Evolutionary conservation across 2,329 filamentous ascomycete species (phyloP), one percentile per base, ranked within the genome.

Genomic region (Neofusicoccum sp.): DNA sequence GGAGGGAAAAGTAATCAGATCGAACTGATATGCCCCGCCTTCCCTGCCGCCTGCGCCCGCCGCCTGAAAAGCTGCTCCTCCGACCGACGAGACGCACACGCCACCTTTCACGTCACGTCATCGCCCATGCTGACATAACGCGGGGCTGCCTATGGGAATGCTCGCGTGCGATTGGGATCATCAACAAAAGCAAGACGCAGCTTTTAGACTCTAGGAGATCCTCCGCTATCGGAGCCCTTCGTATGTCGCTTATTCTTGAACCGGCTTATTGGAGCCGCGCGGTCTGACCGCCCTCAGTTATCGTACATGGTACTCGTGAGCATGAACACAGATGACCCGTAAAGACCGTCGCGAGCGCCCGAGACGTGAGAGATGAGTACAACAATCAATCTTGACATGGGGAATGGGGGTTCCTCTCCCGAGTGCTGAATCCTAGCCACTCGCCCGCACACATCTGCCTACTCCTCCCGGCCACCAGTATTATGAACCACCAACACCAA

Each of bases 1-100:
- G 38, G 51, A 24, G n/a, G 20, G 40, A 24, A 9, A 28, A 56
- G 38, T 56, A 56, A 56, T 56, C 51, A 43, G 51, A 56, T 56
- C 38, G 26, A 56, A 43, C 34, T 56, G 51, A 43, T 43, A 56
- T 43, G 51, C 51, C 51, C 51, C 51, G 51, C 51, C 51, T 16
- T 16, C 33, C n/a, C 40, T 20, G 40, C 20, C 20, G 20, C 20
- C 20, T 20, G 20, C 48, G 30, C 30, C 34, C 33, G 26, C 51
- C 51, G 20, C 20, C 20, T 20, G 38, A 56, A 56, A 56, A 56
- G 51, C 51, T 56, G 36, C 51, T 56, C 51, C 20, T 20, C 20
- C 20, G 20, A 20, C 20, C 49, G 36, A 54, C 9, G 28, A 43
- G n/a, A 33, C 51, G 51, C 51, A 56, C 51, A 56, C 36, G 51